Base-by-base conservation (phyloP, 768 basidiomycete genomes). In the Austroboletus festivus region DNA sequence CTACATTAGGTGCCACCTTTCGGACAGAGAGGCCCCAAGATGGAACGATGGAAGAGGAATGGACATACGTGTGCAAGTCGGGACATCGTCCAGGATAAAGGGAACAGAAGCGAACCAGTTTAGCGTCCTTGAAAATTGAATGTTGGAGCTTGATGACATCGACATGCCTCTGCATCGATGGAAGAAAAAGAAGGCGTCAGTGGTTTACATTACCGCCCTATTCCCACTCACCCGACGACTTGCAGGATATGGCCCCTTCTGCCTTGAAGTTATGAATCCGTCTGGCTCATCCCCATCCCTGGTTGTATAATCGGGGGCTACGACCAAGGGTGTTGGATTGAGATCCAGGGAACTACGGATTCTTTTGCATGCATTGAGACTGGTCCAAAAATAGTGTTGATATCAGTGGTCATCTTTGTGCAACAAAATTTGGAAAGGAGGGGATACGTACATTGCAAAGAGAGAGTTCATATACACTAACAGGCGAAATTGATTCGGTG, bases 381-480 rank as follows among this genome's bases (percentile, higher is more conserved):
- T 62, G 38, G 12, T 34, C 33, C 4, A 19, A 18, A 37, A 37
- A 7, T 11, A 13, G 35, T 5, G 13, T 37, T 7, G 18, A 37
- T 37, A 18, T 19, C 6, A n/a, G 28, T 28, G 12, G n/a, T n/a
- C n/a, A n/a, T n/a, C n/a, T n/a, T n/a, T n/a, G n/a, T n/a, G n/a
- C n/a, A 28, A 28, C 12, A 28, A 6, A 28, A 28, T 6, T 12
- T 28, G 7, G 28, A 28, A 28, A 5, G 28, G 7, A 5, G 28
- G 28, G 28, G 20, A 10, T 24, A 52, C 62, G 11, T 49, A 63
- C 63, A 51, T 63, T 18, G 63, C 63, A 28, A 63, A 46, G 11
- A 63, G 34, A 22, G 54, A 64, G 24, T 64, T 64, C 35, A 63
- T 62, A 9, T 63, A 57, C 11, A 63, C 61, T 63, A n/a, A n/a